Conservation (phyloP, 331 rosid species). For the Spiraea crenata region DNA sequence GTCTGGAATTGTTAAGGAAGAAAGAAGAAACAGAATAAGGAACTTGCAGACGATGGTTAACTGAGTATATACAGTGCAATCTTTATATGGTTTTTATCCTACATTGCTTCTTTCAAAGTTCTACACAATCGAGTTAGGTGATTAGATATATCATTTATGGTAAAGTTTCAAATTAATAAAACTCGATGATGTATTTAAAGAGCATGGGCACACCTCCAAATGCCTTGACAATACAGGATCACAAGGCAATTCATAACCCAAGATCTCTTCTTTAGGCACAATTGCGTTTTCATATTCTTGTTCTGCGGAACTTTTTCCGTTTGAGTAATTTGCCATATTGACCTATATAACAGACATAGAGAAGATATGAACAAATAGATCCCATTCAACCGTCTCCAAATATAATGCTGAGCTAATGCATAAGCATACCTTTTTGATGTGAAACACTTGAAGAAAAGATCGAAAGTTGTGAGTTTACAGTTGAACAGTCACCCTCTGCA, state of each 20-base stretch:
- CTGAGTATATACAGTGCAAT: not conserved
- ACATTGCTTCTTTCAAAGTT: not conserved
- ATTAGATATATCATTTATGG: not conserved
- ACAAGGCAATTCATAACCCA: conserved; percentile 53
- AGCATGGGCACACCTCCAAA: conserved; percentile 49
- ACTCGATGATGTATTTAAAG: not conserved
- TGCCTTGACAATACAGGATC: conserved; percentile 36
- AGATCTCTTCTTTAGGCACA: conserved; percentile 61
- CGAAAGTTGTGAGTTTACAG: not conserved
- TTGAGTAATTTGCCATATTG: conserved; percentile 38
- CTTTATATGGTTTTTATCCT: not conserved
- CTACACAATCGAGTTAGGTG: not conserved
- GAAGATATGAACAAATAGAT: conserved; percentile 11
- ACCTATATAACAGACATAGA: conserved; percentile 37
- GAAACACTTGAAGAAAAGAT: not conserved
- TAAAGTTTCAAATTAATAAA: not conserved
- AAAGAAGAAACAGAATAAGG: conserved; percentile 9
- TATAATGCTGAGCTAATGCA: not conserved
- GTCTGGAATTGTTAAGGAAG: conserved; percentile 41
- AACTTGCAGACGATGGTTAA: not conserved
- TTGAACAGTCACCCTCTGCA: conserved; percentile 1
- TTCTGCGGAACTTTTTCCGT: conserved; percentile 23
- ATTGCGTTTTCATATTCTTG: conserved; percentile 36
- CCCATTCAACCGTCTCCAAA: conserved; percentile 9
- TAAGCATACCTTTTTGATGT: conserved; percentile 16